Conservation (phyloP, 768 basidiomycete species). For the Pisolithus orientalis region DNA sequence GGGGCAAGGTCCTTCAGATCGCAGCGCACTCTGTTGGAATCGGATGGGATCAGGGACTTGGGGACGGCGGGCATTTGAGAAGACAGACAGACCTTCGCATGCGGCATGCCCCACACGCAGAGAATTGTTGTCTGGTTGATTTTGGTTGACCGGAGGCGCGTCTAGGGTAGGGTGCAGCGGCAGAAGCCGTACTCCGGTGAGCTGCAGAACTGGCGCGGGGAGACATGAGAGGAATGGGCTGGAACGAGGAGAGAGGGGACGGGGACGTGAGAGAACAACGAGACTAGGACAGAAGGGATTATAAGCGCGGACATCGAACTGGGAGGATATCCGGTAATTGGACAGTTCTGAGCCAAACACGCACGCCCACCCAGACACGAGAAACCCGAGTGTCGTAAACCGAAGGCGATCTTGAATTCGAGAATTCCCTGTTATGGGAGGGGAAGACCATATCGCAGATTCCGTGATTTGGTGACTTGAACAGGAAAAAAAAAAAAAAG, state of each 20-base stretch:
- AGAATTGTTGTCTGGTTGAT: slow-evolving; percentile 77
- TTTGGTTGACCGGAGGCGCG: slow-evolving; percentile 59
- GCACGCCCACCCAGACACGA: slow-evolving; percentile 27
- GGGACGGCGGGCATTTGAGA: slow-evolving; percentile 1
- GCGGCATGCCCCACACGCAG: slow-evolving; percentile 91
- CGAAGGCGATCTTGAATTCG: slow-evolving; percentile 20
- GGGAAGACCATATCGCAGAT: background rate
- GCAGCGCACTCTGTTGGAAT: slow-evolving; percentile 68
- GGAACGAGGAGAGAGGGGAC: slow-evolving; percentile 25
- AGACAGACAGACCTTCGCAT: slow-evolving; percentile 60
- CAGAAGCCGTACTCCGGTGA: slow-evolving; percentile 16
- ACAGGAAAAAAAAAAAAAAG: background rate
- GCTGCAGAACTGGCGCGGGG: slow-evolving; percentile 42
- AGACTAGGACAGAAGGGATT: slow-evolving; percentile 9
- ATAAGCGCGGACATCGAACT: slow-evolving; percentile 19
- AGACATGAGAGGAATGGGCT: slow-evolving; percentile 41
- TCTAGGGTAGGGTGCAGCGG: slow-evolving; percentile 34
- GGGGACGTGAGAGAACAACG: slow-evolving; percentile 18
- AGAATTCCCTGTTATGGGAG: slow-evolving; percentile 19
- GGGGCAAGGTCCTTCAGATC: slow-evolving; percentile 82
- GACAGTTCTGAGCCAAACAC: slow-evolving; percentile 10
- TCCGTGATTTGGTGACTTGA: background rate
- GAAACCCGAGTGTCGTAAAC: slow-evolving; percentile 31
- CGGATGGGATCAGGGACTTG: background rate
- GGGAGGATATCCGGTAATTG: slow-evolving; percentile 25